Base-by-base conservation (phyloP, 331 rosid genomes). In the Acacia pycnantha region DNA sequence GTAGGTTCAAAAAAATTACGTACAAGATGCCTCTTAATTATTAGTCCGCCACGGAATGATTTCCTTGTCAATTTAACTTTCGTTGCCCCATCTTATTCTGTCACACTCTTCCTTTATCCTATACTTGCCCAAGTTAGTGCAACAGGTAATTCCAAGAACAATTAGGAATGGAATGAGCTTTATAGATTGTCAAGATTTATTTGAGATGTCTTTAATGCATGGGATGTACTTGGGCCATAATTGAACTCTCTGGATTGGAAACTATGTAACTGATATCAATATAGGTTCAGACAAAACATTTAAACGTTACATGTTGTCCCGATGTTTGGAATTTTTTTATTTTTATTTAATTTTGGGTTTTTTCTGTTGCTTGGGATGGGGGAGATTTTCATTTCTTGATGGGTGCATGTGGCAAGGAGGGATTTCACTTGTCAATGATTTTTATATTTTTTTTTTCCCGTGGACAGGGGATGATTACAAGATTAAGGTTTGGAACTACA, bases 401-500 rank as follows among this genome's bases (percentile, higher is more conserved):
- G 47, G 67, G 26, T 8, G 64, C 64, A 62, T 48, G 13, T 81
- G n/a, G 22, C 70, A 73, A 44, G 46, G 79, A 40, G 71, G 33
- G 66, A 59, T 59, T 59, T 59, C 66, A 59, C 66, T 59, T 65
- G 44, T 81, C 29, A 70, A 69, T 69, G 71, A 53, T 78, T 71
- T 33, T 33, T 33, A 31, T 66, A 43, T 77, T 80, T 59, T 18
- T 5, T 67, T 79, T 66, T 79, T 66, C 77, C 76, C 72, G 5
- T 87, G 79, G 74, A 83, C 96, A 95, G 99, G 98, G 85, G 99
- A 95, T 82, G 99, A 93, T 89, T 95, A 95, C 90, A 95, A 95
- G 88, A 93, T 95, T 84, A 95, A 95, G 80, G 99, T 95, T 61
- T 95, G 99, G 97, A 95, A 95, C 92, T 95, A 95, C 89, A 93